Evolutionary conservation across 2,329 filamentous ascomycete species (phyloP), one percentile per base, ranked within the genome.

Genomic region (Pestalotiopsis sp.): DNA sequence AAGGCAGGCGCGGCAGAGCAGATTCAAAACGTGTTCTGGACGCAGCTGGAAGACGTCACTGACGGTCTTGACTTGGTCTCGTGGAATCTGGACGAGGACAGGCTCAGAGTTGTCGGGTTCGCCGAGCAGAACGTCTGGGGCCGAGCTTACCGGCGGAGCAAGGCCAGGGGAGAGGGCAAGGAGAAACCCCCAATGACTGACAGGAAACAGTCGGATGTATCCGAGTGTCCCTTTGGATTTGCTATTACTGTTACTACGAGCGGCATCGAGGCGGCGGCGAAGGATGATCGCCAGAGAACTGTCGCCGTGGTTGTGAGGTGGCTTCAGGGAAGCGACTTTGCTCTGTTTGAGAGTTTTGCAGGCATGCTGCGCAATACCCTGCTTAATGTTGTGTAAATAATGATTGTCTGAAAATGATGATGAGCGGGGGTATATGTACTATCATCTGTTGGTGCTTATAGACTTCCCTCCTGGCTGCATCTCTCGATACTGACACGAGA

Each of bases 311-410:
- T 80, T 4, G 83, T 92, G 66, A 85, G 92, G 39, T 97, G 93
- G 95, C 76, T 93, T 0, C 90, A 93, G 74, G 95, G 96, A 0
- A 83, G 85, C 5, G 92, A 97, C 72, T 83, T 87, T 20, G 85
- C 90, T 0, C 76, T 96, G 0, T 97, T 95, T 79, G 93, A 97
- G 80, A 98, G 95, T 77, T 94, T 99, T 71, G 92, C 90, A 70
- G 94, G 93, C 0, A 94, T 95, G 83, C 71, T 97, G 52, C 71
- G 71, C 23, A 75, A 72, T 11, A 66, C 71, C 3, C 59, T 74
- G 11, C 36, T 70, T 36, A 64, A 45, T 3, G 49, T 67, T 27
- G 58, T 64, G 57, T 59, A 59, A 23, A n/a, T n/a, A n/a, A 17
- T 45, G 11, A 7, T 31, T 7, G 6, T 31, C 27, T 31, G 7